phyloP scores from a whole-genome alignment of 1,139 yeast species.

The Yamadazyma sp. region DNA sequence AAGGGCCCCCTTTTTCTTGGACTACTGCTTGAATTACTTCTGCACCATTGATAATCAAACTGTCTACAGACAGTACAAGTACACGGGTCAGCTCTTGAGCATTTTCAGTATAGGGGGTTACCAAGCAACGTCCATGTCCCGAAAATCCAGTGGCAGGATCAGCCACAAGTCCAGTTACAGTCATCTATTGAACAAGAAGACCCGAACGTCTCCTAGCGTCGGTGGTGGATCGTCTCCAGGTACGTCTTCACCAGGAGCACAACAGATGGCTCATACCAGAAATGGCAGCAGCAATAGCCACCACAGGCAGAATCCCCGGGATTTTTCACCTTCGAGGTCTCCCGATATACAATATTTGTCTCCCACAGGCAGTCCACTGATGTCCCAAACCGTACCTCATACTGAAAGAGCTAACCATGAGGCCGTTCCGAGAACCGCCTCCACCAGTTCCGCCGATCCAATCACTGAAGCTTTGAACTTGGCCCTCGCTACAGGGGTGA shows the following conservation, averaged over 20 bases:
- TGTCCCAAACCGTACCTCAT: background rate
- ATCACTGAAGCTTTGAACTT: background rate
- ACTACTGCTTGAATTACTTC: constrained; percentile 12
- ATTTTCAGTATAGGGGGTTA: constrained; percentile 7
- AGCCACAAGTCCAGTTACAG: constrained; percentile 1
- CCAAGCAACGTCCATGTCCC: constrained; percentile 1
- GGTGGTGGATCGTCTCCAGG: no score
- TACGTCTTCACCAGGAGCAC: no score
- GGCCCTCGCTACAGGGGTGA: background rate
- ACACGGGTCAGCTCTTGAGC: constrained; percentile 14
- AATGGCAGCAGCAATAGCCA: constrained; percentile 1
- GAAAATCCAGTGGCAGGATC: no score
- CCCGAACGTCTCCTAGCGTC: background rate
- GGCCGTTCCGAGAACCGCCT: background rate
- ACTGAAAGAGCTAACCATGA: background rate
- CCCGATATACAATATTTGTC: background rate
- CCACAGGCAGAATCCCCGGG: background rate
- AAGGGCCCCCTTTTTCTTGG: constrained; percentile 13
- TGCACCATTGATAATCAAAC: constrained; percentile 16
- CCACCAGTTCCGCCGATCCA: background rate
- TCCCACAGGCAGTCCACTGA: background rate
- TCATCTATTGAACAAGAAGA: background rate
- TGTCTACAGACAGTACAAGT: constrained; percentile 15
- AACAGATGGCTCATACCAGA: background rate
- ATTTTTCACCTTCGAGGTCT: background rate